phyloP scores from a whole-genome alignment of 805 yeast species.

The Priceomyces haplophilus region DNA sequence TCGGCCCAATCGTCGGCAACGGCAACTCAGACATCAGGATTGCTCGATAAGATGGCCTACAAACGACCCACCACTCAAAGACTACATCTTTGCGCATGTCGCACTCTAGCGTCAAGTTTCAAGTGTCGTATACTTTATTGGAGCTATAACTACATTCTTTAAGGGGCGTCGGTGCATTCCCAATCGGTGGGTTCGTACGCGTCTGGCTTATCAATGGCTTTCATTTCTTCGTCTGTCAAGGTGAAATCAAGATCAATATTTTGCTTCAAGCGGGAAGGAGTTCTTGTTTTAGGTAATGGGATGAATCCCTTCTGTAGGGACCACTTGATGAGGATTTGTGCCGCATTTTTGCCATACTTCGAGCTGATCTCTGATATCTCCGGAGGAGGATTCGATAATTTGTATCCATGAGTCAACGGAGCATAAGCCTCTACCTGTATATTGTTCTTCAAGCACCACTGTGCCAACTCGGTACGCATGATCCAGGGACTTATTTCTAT shows the following conservation, averaged over 20 bases:
- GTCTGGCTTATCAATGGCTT: constrained; percentile 25
- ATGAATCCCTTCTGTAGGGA: constrained; percentile 45
- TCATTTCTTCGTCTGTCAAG: constrained; percentile 24
- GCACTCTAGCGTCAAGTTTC: too few species aligned
- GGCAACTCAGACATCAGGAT: too few species aligned
- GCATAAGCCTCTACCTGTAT: constrained; percentile 37
- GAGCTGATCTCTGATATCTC: constrained; percentile 19
- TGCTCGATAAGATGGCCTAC: too few species aligned
- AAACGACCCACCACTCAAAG: too few species aligned
- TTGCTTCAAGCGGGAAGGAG: constrained; percentile 18
- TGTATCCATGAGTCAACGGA: constrained; percentile 37
- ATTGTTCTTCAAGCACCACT: constrained; percentile 24
- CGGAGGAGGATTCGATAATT: constrained; percentile 20
- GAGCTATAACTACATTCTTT: too few species aligned
- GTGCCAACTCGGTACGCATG: constrained; percentile 36
- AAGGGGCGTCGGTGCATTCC: constrained; percentile 66
- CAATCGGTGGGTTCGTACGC: constrained; percentile 73
- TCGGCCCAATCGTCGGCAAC: too few species aligned
- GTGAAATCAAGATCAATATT: constrained; percentile 27
- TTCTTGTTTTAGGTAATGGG: constrained; percentile 33
- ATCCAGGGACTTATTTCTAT: constrained; percentile 51
- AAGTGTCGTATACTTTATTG: too few species aligned
- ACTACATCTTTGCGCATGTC: too few species aligned
- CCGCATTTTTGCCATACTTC: constrained; percentile 40
- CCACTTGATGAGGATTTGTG: constrained; percentile 50